phyloP scores from a whole-genome alignment of 2,329 filamentous ascomycete species.

The Cladophialophora exuberans region DNA sequence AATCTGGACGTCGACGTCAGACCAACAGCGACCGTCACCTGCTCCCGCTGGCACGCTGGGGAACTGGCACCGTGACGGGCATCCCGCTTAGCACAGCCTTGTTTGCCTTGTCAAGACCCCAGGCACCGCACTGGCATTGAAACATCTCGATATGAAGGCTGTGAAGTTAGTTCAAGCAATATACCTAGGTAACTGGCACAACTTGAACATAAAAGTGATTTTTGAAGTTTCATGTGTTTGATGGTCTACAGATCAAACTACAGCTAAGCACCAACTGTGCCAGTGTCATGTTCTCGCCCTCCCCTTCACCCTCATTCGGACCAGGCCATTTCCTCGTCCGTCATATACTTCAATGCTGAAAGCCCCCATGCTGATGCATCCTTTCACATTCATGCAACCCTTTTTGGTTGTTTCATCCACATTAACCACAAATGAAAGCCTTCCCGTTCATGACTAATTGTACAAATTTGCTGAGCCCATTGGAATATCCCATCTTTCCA shows the following conservation, averaged over 20 bases:
- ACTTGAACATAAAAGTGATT: too few species aligned
- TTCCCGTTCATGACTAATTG: slow-evolving; percentile 26
- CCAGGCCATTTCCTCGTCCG: too few species aligned
- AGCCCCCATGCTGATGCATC: background rate
- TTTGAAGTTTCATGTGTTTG: too few species aligned
- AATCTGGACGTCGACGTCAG: slow-evolving; percentile 21
- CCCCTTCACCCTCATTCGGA: too few species aligned
- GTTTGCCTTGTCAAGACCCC: background rate
- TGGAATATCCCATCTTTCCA: background rate
- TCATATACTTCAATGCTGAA: background rate
- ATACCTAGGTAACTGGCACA: too few species aligned
- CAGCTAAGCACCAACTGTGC: background rate
- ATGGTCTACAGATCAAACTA: background rate
- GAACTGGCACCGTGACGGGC: too few species aligned
- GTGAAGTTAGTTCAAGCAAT: background rate
- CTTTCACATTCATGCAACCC: background rate
- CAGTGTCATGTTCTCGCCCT: background rate
- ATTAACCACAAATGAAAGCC: slow-evolving; percentile 1
- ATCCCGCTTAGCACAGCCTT: slow-evolving; percentile 17
- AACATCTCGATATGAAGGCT: background rate
- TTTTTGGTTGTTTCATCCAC: background rate
- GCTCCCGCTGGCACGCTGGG: too few species aligned
- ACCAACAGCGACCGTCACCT: background rate
- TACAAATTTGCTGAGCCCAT: slow-evolving; percentile 12
- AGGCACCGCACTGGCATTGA: background rate